Conservation (phyloP, 179 eudicot genomes). For the Heliamphora pulchella region DNA sequence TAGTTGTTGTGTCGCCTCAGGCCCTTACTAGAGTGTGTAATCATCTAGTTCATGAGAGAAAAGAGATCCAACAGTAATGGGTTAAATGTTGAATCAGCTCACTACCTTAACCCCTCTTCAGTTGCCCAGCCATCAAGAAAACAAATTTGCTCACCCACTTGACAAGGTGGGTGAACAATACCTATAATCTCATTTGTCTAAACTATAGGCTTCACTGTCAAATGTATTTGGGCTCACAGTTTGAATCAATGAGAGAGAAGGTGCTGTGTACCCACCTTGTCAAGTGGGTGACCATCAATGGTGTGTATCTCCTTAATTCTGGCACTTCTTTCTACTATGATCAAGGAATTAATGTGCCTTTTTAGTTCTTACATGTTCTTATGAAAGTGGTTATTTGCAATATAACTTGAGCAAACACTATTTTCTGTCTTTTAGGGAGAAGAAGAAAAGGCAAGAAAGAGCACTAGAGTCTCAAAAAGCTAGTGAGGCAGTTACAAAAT, state of each 20-base stretch:
- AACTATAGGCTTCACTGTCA: too few relatives aligned
- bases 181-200: too few relatives aligned
- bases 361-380: neutral
- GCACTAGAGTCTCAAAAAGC: slow-evolving; percentile 47
- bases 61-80: neutral
- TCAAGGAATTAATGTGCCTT: slow-evolving; percentile 3
- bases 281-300: neutral
- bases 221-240: too few relatives aligned
- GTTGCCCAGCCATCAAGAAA: neutral
- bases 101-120: neutral
- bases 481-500: slow-evolving; percentile 54
- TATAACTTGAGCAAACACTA: neutral
- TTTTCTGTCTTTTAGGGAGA: slow-evolving; percentile 49
- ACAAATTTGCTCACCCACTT: too few relatives aligned
- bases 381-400: neutral
- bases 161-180: too few relatives aligned
- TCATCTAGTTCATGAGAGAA: too few relatives aligned
- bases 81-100: neutral
- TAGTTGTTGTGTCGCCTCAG: too few relatives aligned
- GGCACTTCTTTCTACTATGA: neutral
- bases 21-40: too few relatives aligned
- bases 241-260: too few relatives aligned
- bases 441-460: slow-evolving; percentile 71
- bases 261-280: too few relatives aligned
- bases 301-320: neutral